Evolutionary conservation across 192 early-diverging fungal species (phyloP).

Genomic region (Backusella parvicylindrica): DNA sequence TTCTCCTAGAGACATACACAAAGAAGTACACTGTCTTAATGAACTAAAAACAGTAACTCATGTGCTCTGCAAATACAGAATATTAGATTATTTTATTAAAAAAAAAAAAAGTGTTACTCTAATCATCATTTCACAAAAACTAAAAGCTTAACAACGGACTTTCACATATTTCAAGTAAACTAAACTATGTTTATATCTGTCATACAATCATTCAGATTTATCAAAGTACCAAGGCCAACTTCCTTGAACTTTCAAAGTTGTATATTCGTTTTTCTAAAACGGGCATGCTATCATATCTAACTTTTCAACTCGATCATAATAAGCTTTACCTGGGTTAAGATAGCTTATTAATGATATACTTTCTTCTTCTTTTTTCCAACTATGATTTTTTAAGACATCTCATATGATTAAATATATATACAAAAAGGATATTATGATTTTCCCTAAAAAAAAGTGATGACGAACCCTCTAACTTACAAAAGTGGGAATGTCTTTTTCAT

Average conservation of each 20-base stretch:
- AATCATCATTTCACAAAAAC: background rate
- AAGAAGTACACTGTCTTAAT: background rate
- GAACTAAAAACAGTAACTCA: background rate
- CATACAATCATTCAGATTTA: background rate
- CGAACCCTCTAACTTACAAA: background rate
- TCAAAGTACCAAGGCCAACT: background rate
- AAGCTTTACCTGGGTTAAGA: background rate
- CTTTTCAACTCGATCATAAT: background rate
- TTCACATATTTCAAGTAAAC: background rate
- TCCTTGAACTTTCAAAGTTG: background rate
- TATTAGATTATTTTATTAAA: background rate
- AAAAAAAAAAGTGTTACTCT: background rate
- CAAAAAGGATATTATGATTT: background rate
- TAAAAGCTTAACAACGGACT: background rate
- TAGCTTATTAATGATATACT: background rate
- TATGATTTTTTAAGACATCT: background rate
- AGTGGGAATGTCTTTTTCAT: background rate
- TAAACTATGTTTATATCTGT: background rate
- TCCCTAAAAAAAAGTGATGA: background rate
- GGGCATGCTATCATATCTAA: background rate
- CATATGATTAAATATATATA: background rate
- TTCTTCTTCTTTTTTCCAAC: background rate
- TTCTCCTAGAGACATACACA: background rate
- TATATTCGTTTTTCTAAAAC: background rate
- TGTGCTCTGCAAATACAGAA: background rate